Conservation (phyloP, 768 basidiomycete genomes). For the Candolleomyces efflorescens region DNA sequence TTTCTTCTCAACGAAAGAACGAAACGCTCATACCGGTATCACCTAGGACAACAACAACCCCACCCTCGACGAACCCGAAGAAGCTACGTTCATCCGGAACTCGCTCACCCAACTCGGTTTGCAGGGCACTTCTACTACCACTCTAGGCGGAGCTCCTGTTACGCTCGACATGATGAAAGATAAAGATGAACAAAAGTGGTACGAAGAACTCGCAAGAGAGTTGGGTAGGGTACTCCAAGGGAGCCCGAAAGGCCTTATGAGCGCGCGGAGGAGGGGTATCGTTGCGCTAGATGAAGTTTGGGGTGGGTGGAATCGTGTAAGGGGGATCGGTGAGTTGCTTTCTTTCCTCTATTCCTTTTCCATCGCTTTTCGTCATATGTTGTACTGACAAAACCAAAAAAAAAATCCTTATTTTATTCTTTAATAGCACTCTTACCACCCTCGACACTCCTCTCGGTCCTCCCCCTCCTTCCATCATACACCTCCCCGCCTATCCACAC, state of each 20-base stretch:
- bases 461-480: conserved; percentile 61
- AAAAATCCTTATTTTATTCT: neutral
- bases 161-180: conserved; percentile 87
- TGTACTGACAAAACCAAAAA: too few relatives aligned
- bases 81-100: conserved; percentile 81
- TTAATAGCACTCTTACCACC: conserved; percentile 82
- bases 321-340: conserved; percentile 72
- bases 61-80: conserved; percentile 62
- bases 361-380: too few relatives aligned
- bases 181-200: conserved; percentile 74
- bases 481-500: conserved; percentile 65
- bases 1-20: too few relatives aligned
- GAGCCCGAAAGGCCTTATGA: conserved; percentile 61
- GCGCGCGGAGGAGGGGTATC: conserved; percentile 55
- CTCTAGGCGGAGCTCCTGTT: conserved; percentile 69
- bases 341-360: conserved; percentile 5
- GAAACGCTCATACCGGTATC: too few relatives aligned
- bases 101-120: conserved; percentile 90
- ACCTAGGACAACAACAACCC: conserved; percentile 16
- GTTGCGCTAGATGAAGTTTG: conserved; percentile 90
- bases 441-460: conserved; percentile 71
- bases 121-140: conserved; percentile 22
- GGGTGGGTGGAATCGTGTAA: conserved; percentile 92
- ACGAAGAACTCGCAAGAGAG: conserved; percentile 78
- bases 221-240: conserved; percentile 67